Evolutionary conservation across 2,329 filamentous ascomycete genomes (phyloP), one percentile per base, ranked within the genome.

Genomic region (Penicillium hordei): DNA sequence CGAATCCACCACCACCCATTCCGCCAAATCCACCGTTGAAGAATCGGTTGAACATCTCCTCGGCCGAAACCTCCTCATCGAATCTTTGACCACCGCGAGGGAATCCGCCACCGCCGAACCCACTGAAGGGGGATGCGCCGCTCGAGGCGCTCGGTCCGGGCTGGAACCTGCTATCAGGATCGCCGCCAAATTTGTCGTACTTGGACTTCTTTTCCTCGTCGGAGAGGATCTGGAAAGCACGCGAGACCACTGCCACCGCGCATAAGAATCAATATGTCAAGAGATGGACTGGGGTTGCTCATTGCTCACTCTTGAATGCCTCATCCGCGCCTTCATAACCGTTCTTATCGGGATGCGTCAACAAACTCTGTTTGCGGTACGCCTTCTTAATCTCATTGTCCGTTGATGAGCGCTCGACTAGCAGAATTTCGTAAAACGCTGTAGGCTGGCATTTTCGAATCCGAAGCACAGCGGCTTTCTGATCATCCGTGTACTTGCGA

Each of bases 261-360:
- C 17, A 38, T 58, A 42, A 51, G 48, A 23, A 27, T 31, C 34
- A n/a, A 49, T 40, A 19, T 58, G 49, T 44, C 56, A 45, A 44
- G 1, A 46, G 27, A 7, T 36, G 27, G 44, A 21, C 33, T 13
- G 27, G 29, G 54, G 29, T 48, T 51, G 53, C 8, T 46, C 7
- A 40, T 40, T 48, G 78, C 82, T 75, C 71, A 86, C 84, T 90
- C 81, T 99, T 99, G 81, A 99, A 99, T 33, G 94, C 94, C 79
- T 99, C 94, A 74, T 97, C 94, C 55, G 94, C 93, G 59, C 95
- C 87, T 38, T 93, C 88, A 74, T 97, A 93, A 50, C 93, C 93
- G 82, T 99, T 99, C 82, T 99, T 99, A 81, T 99, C 94, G 62
- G 94, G 94, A 81, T 99, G 94, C 59, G 94, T 99, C 71, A 97